Evolutionary conservation across 2,329 filamentous ascomycete species (phyloP).

Genomic region (Colletotrichum trifolii): DNA sequence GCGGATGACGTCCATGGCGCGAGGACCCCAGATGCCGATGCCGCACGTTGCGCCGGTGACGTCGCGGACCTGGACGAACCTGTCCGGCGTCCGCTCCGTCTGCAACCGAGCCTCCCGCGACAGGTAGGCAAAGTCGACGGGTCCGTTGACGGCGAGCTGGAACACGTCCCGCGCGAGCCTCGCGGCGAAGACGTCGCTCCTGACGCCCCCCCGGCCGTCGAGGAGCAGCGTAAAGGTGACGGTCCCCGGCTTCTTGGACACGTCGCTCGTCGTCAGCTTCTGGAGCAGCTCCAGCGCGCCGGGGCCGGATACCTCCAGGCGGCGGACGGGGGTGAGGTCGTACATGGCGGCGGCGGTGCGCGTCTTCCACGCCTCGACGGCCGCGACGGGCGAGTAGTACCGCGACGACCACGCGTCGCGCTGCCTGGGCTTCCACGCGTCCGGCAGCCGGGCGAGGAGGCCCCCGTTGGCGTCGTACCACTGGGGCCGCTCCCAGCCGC

Average conservation of each 20-base stretch:
- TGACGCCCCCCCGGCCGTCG: slow-evolving; percentile 62
- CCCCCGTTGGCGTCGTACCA: slow-evolving; percentile 69
- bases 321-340: slow-evolving; percentile 70
- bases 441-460: slow-evolving; percentile 62
- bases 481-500: slow-evolving; percentile 71
- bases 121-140: slow-evolving; percentile 65
- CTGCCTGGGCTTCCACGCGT: slow-evolving; percentile 63
- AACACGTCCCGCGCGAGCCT: slow-evolving; percentile 60
- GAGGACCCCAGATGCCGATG: slow-evolving; percentile 72
- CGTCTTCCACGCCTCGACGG: slow-evolving; percentile 73
- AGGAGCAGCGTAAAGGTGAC: slow-evolving; percentile 69
- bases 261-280: slow-evolving; percentile 61
- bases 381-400: slow-evolving; percentile 68
- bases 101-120: slow-evolving; percentile 63
- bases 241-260: slow-evolving; percentile 57
- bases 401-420: slow-evolving; percentile 68
- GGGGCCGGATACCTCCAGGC: slow-evolving; percentile 68
- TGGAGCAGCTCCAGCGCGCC: slow-evolving; percentile 67
- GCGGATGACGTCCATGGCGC: slow-evolving; percentile 61
- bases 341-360: slow-evolving; percentile 71
- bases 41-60: slow-evolving; percentile 70
- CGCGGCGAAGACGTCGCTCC: slow-evolving; percentile 67
- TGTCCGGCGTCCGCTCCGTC: slow-evolving; percentile 48
- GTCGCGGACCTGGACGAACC: slow-evolving; percentile 65
- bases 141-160: slow-evolving; percentile 67